These are phyloP conservation scores for Phycomyces nitens DNA, from an alignment of 192 early-diverging fungal species.

Conservation along the genomic window DNA sequence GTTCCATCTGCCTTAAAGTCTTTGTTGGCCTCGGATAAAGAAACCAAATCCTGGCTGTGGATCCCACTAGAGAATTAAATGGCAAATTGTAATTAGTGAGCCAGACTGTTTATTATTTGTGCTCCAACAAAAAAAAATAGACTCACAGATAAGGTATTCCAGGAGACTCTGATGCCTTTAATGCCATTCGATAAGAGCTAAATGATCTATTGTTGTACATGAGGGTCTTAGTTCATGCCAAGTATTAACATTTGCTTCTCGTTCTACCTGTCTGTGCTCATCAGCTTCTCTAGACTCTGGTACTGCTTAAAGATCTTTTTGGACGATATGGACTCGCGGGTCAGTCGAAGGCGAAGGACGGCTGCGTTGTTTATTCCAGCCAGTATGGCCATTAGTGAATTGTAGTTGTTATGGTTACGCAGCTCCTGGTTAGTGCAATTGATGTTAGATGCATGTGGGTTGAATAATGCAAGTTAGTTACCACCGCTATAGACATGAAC, in stretches of 20 bases:
- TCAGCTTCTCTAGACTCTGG: constrained; percentile 58
- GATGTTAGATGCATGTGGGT: too few species aligned
- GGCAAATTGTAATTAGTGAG: not conserved
- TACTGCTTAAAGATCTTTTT: constrained; percentile 52
- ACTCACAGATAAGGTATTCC: constrained; percentile 77
- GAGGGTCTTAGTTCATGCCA: too few species aligned
- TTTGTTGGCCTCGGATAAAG: constrained; percentile 68
- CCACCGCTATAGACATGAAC: constrained; percentile 68
- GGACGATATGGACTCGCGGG: constrained; percentile 45
- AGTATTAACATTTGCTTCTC: not conserved
- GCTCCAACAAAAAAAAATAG: not conserved
- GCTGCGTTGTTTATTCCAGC: constrained; percentile 65
- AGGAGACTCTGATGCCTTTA: constrained; percentile 53
- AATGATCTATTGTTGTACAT: constrained; percentile 43
- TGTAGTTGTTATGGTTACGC: constrained; percentile 66
- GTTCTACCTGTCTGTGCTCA: constrained; percentile 55
- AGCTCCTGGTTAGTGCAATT: constrained; percentile 43
- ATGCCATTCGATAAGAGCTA: constrained; percentile 58
- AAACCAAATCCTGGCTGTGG: constrained; percentile 66
- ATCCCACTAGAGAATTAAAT: constrained; percentile 33
- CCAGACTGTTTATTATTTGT: not conserved
- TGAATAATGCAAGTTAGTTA: constrained; percentile 15
- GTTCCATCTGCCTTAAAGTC: constrained; percentile 59
- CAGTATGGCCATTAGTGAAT: constrained; percentile 73
- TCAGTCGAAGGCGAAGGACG: constrained; percentile 60